Conservation (phyloP, 352 stramenopile genomes). For the Phytophthora pseudosyringae region DNA sequence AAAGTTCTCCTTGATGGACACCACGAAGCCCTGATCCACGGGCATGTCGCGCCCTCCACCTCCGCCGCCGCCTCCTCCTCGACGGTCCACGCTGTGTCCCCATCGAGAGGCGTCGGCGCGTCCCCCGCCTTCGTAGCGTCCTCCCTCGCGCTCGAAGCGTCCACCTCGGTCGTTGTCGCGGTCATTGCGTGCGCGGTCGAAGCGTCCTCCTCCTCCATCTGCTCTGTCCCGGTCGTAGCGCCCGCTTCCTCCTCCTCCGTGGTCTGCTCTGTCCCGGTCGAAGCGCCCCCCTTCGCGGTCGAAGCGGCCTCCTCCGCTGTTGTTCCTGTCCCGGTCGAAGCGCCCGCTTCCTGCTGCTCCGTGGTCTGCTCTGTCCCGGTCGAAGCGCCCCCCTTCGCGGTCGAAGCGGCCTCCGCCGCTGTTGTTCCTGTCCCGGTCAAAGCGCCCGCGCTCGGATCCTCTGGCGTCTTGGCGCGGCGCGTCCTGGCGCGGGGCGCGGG, state of each 20-base stretch:
- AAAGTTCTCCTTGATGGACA: constrained; percentile 63
- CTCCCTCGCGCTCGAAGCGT: constrained; percentile 8
- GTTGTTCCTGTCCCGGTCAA: constrained; percentile 19
- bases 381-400: constrained; percentile 19
- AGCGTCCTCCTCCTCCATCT: constrained; percentile 17
- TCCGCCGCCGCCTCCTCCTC: constrained; percentile 16
- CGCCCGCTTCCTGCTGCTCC: constrained; percentile 15
- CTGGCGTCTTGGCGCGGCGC: constrained; percentile 8
- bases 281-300: constrained; percentile 14
- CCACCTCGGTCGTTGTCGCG: background rate
- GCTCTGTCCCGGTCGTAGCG: constrained; percentile 5
- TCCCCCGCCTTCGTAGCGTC: constrained; percentile 18
- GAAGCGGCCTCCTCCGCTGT: constrained; percentile 10
- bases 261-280: constrained; percentile 8
- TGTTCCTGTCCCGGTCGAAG: constrained; percentile 20
- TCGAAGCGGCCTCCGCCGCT: constrained; percentile 16
- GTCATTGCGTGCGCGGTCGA: constrained; percentile 6
- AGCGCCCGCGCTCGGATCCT: constrained; percentile 18
- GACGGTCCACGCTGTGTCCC: constrained; percentile 29
- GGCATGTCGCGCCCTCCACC: constrained; percentile 32
- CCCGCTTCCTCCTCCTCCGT: background rate
- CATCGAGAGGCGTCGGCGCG: constrained; percentile 29
- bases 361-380: constrained; percentile 20
- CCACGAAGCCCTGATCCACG: constrained; percentile 48
- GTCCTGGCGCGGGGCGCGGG: background rate